Evolutionary conservation across 2,329 filamentous ascomycete genomes (phyloP), one percentile per base, ranked within the genome.

Genomic region (Phialocephala sp.): DNA sequence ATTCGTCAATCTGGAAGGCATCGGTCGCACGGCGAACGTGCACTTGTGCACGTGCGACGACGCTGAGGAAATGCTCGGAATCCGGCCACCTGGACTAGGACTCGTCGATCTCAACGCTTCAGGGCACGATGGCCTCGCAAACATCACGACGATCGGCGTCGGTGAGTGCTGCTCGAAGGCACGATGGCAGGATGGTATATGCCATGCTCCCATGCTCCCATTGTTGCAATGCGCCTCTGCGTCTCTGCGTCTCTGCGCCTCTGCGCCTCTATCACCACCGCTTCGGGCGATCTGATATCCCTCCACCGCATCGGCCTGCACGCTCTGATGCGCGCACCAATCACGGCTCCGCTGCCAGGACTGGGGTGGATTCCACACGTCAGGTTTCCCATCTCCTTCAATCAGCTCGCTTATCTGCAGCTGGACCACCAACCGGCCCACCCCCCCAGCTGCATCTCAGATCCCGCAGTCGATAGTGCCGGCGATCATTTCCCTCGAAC

Each of bases 391-490:
- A 32, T 32, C 27, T 32, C 27, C 27, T 32, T 32, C 27, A 32
- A 32, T 22, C 45, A 50, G n/a, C 45, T 50, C 45, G 45, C n/a
- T n/a, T 50, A 50, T 50, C 45, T 50, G 43, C 15, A 45, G 8
- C 8, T 45, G 45, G 45, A 24, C 45, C 45, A 20, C 45, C 4
- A 24, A 4, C n/a, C 18, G 18, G 18, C 20, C 45, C 45, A 11
- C 45, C 18, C 18, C 9, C 8, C 50, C 50, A 14, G 9, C 50
- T 54, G 22, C 50, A 54, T 24, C 39, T 41, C 50, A 39, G 45
- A 11, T 36, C 45, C 45, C 59, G 45, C 20, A 27, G 20, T 61
- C 59, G 45, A 61, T 61, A 61, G 58, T 37, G 58, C 41, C n/a
- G 58, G 32, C 24, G 58, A 60, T 60, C 58, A n/a, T 24, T 50